A percentile compares a stretch with the other conserved stretches of the same genome.
phyloP scores from a whole-genome alignment of 2,329 filamentous ascomycete genomes.

The Penicillium sp. region DNA sequence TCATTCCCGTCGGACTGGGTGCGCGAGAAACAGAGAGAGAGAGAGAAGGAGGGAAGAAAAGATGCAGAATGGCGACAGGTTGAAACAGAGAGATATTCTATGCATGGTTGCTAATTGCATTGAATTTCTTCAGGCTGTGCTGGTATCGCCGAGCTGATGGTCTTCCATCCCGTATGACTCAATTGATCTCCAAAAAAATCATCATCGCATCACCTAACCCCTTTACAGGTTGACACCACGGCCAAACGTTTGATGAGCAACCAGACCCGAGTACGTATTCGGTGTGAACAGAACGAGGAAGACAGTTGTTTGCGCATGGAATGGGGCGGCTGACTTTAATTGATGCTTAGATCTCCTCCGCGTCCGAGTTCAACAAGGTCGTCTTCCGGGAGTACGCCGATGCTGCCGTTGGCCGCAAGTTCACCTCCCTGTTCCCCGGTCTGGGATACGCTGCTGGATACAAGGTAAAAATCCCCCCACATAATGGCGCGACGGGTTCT shows the following conservation, averaged over 20 bases:
- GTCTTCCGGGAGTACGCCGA: constrained; percentile 86
- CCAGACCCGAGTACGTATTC: constrained; percentile 60
- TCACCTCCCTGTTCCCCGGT: constrained; percentile 92
- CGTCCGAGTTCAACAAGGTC: constrained; percentile 72
- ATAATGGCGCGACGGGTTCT: too few relatives aligned
- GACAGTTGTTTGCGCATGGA: too few relatives aligned
- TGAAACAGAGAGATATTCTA: neutral
- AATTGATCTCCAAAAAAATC: neutral
- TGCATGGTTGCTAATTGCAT: constrained; percentile 8
- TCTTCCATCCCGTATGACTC: constrained; percentile 76
- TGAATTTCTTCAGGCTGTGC: constrained; percentile 61
- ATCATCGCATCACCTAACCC: constrained; percentile 10
- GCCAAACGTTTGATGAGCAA: constrained; percentile 99
- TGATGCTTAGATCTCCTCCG: constrained; percentile 47
- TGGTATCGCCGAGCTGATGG: constrained; percentile 84
- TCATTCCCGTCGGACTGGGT: neutral
- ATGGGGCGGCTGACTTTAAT: too few relatives aligned
- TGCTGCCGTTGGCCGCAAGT: constrained; percentile 67
- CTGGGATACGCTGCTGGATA: constrained; percentile 96
- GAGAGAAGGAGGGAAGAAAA: too few relatives aligned
- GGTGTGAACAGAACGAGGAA: neutral
- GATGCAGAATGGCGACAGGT: neutral
- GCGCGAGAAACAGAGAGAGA: too few relatives aligned
- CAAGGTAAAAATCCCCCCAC: constrained; percentile 55
- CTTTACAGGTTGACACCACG: constrained; percentile 85